Conservation (phyloP, 306 rosid genomes). For the Prinsepia uniflora region DNA sequence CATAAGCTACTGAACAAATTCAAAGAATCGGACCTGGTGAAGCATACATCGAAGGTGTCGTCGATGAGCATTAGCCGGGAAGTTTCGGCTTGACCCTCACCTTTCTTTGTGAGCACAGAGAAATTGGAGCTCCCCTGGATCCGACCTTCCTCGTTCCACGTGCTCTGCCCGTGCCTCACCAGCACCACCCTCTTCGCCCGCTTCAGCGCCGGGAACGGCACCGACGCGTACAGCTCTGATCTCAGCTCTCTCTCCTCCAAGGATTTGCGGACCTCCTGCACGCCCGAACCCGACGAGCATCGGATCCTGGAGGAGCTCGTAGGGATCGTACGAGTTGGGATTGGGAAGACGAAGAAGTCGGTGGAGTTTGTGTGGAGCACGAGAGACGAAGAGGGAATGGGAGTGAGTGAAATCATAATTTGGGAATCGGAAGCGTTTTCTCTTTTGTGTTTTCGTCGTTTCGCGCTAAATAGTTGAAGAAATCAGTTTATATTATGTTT, state of each 20-base stretch:
- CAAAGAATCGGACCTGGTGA: constrained; percentile 47
- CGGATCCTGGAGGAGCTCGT: constrained; percentile 20
- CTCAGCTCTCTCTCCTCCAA: constrained; percentile 15
- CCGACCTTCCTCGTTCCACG: constrained; percentile 93
- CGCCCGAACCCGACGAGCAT: constrained; percentile 42
- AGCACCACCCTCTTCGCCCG: constrained; percentile 71
- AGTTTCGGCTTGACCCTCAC: constrained; percentile 85
- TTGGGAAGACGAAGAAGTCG: background rate
- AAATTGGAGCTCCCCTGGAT: constrained; percentile 92
- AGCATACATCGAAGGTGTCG: constrained; percentile 72
- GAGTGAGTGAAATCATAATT: constrained; percentile 37
- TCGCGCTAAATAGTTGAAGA: constrained; percentile 10
- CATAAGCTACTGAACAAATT: background rate
- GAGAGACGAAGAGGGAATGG: constrained; percentile 15
- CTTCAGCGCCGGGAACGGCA: constrained; percentile 45
- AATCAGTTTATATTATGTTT: background rate
- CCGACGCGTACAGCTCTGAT: constrained; percentile 40
- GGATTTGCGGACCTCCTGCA: constrained; percentile 36
- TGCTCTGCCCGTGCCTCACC: constrained; percentile 95
- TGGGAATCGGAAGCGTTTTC: background rate
- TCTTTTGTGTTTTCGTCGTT: background rate
- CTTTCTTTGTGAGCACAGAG: constrained; percentile 80
- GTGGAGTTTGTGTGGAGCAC: constrained; percentile 1
- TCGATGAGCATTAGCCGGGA: constrained; percentile 79
- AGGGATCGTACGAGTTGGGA: too few species aligned